These are phyloP conservation scores for Geotrichum carabidarum DNA, from an alignment of 1,139 yeast genomes.

Conservation along the genomic window DNA sequence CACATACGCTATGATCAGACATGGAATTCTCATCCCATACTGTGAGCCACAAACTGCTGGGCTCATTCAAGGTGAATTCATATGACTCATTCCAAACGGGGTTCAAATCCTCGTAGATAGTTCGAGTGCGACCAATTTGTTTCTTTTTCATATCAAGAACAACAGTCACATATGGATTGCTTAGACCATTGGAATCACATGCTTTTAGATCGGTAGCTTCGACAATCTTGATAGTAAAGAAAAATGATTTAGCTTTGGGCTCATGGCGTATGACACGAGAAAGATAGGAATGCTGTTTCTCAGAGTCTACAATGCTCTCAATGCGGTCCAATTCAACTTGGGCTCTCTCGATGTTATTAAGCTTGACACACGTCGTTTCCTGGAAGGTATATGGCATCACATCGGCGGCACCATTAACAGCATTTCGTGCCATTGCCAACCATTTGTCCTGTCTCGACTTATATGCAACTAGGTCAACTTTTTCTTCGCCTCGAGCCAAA, in stretches of 20 bases:
- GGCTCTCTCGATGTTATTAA: constrained; percentile 65
- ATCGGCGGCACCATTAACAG: constrained; percentile 39
- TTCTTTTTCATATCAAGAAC: constrained; percentile 55
- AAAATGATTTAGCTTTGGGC: constrained; percentile 44
- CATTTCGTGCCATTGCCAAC: constrained; percentile 43
- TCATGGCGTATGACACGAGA: constrained; percentile 31
- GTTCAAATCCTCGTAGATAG: constrained; percentile 54
- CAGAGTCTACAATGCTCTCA: constrained; percentile 62
- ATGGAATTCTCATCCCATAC: constrained; percentile 66
- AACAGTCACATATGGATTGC: constrained; percentile 66
- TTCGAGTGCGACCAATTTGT: constrained; percentile 68
- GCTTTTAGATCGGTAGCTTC: constrained; percentile 68
- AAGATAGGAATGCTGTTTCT: constrained; percentile 49
- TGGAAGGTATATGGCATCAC: constrained; percentile 59
- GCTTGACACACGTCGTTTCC: constrained; percentile 63
- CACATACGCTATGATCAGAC: constrained; percentile 62
- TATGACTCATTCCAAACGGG: constrained; percentile 84
- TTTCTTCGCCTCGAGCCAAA: constrained; percentile 34
- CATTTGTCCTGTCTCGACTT: constrained; percentile 37
- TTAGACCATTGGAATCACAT: constrained; percentile 47
- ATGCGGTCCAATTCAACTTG: constrained; percentile 53
- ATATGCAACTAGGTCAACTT: constrained; percentile 32
- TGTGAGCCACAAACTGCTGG: constrained; percentile 48
- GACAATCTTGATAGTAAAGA: constrained; percentile 61
- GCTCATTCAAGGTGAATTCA: constrained; percentile 48